Percentiles rank a stretch among this genome's conserved stretches.
These are phyloP conservation scores for Mediolabrus comicus DNA, from an alignment of 108 stramenopile genomes.

Conservation along the genomic window DNA sequence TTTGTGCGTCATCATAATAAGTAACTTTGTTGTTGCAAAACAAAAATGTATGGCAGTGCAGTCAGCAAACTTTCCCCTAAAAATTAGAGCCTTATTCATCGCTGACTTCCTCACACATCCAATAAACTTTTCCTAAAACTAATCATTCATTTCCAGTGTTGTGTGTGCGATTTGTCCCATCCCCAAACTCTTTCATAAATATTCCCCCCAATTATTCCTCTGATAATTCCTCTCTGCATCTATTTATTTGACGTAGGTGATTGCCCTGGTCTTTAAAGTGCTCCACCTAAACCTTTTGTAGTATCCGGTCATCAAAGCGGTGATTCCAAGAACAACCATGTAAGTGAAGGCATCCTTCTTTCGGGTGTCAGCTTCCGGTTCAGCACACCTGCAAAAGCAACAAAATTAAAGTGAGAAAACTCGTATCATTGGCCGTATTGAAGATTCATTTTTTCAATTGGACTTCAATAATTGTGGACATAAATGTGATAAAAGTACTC, in stretches of 20 bases:
- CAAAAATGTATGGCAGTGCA: too few relatives aligned
- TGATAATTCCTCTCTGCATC: slow-evolving; percentile 2
- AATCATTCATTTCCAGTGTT: not conserved
- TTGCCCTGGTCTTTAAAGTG: slow-evolving; percentile 95
- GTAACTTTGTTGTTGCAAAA: not conserved
- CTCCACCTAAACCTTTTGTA: slow-evolving; percentile 99
- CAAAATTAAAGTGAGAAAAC: not conserved
- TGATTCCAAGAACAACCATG: slow-evolving; percentile 81
- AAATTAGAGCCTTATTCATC: too few relatives aligned
- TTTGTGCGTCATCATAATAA: too few relatives aligned
- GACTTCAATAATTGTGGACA: too few relatives aligned
- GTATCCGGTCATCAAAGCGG: slow-evolving; percentile 86
- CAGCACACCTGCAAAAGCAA: slow-evolving; percentile 61
- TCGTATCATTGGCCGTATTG: not conserved
- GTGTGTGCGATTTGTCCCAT: not conserved
- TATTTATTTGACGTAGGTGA: slow-evolving; percentile 88
- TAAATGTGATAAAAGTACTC: slow-evolving; percentile 7
- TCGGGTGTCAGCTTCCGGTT: slow-evolving; percentile 97
- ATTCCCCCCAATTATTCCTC: slow-evolving; percentile 1
- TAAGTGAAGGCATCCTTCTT: slow-evolving; percentile 95
- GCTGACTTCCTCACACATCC: not conserved
- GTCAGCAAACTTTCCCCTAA: too few relatives aligned
- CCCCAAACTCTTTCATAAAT: not conserved
- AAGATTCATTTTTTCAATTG: not conserved
- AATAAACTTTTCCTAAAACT: slow-evolving; percentile 5